Base-by-base conservation (phyloP, 2,329 filamentous ascomycete genomes). In the Talaromyces piceae region DNA sequence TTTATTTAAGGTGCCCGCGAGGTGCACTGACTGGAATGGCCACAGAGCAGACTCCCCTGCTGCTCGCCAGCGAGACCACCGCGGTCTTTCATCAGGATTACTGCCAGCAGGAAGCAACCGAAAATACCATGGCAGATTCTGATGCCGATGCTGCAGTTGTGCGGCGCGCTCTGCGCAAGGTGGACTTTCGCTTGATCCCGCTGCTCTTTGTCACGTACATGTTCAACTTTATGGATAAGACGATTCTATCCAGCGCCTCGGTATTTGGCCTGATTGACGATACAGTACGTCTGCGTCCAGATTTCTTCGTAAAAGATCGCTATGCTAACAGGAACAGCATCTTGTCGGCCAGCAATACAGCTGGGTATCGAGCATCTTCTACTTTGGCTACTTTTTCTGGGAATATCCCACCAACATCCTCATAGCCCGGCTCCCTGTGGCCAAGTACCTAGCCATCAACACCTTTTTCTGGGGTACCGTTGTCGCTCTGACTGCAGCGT, bases 351-450 rank as follows among this genome's bases (percentile, higher is more conserved):
- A 52, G 25, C 50, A 52, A 41, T 52, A 48, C 39, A 52, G 50
- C 39, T 52, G 50, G 50, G 50, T 52, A 7, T 52, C 50, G 11
- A 52, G 50, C 25, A 48, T 52, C 37, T 52, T 52, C 26, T 52
- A 52, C 20, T 52, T 52, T 27, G 72, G 72, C 3, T 75, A 74
- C 56, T 63, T 75, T n/a, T 77, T 75, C 2, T 84, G 76, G 77
- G 83, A 86, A 62, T 86, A 82, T 63, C 83, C 83, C 0, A 85
- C 82, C 1, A 84, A 78, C 59, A 75, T 79, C 12, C 73, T 86
- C 25, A 71, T 86, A 11, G 83, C 86, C 62, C 71, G 77, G 0
- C 67, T 86, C 1, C 83, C 83, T 0, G 65, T 86, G 5, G 83
- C 79, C 1, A 86, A 86, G 61, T 86, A 84, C 63, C 82, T 78